Evolutionary conservation across 2,329 filamentous ascomycete genomes (phyloP).

Genomic region (Ambrosiella xylebori): DNA sequence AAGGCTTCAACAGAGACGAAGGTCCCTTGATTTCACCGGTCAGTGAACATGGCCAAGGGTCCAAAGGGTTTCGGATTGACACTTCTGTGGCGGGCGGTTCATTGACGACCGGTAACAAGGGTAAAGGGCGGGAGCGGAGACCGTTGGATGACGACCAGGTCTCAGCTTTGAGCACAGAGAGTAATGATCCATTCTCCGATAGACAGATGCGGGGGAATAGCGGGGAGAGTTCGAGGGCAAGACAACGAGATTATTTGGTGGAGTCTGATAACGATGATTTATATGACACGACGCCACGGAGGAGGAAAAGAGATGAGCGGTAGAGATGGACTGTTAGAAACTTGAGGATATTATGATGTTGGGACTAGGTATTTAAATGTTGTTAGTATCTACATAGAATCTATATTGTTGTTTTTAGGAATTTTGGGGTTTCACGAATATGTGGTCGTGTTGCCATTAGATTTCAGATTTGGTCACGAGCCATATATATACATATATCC

Average conservation of each 20-base stretch:
- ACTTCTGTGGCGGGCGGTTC: too few species aligned
- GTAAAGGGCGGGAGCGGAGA: background rate
- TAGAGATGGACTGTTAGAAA: background rate
- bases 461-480: too few species aligned
- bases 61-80: too few species aligned
- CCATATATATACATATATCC: too few species aligned
- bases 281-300: conserved; percentile 1
- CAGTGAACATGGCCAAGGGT: background rate
- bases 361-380: background rate
- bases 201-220: background rate
- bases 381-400: background rate
- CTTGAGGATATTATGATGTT: background rate
- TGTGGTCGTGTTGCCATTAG: too few species aligned
- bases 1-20: background rate
- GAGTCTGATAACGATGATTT: background rate
- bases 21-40: background rate
- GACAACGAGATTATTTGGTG: background rate
- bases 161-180: background rate
- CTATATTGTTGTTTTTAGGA: too few species aligned
- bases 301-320: background rate
- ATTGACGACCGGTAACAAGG: background rate
- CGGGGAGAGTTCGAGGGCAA: background rate
- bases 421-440: too few species aligned
- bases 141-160: background rate
- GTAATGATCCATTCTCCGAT: background rate